Conservation (phyloP, 1,284 basidiomycete species). For the Rhodotorula mucilaginosa region DNA sequence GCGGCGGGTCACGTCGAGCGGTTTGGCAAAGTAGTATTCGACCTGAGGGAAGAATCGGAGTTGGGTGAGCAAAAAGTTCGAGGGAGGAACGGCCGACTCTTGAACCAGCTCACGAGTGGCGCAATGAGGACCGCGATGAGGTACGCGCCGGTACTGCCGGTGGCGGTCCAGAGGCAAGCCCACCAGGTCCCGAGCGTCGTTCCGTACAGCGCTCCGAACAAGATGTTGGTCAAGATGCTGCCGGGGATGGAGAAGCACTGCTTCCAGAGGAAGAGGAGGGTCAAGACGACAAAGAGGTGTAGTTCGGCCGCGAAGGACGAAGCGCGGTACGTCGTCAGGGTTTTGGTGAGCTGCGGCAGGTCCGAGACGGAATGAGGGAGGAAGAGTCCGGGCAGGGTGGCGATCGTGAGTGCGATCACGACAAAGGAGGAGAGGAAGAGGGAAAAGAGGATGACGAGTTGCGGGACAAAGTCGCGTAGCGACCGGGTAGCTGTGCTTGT, state of each 20-base stretch:
- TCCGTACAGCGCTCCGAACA: constrained; percentile 46
- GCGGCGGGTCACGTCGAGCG: constrained; percentile 40
- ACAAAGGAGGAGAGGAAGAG: constrained; percentile 43
- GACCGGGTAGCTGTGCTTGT: constrained; percentile 10
- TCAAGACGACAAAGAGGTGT: constrained; percentile 40
- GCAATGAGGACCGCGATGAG: constrained; percentile 36
- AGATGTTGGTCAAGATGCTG: constrained; percentile 44
- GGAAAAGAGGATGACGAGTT: constrained; percentile 40
- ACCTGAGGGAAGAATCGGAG: constrained; percentile 23
- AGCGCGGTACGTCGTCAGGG: constrained; percentile 33
- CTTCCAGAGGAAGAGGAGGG: constrained; percentile 45
- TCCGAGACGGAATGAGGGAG: constrained; percentile 40
- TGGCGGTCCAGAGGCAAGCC: constrained; percentile 40
- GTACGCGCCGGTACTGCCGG: constrained; percentile 40
- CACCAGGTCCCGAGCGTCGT: constrained; percentile 33
- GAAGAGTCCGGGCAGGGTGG: constrained; percentile 35
- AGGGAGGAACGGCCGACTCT: background rate
- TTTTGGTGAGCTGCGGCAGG: constrained; percentile 29
- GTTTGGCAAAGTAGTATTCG: constrained; percentile 44
- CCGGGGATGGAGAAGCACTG: constrained; percentile 47
- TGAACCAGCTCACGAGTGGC: constrained; percentile 28
- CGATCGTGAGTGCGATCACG: constrained; percentile 38
- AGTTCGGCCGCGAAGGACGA: constrained; percentile 34
- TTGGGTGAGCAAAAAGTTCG: background rate
- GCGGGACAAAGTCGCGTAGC: constrained; percentile 39